These are phyloP conservation scores for Ascochyta koolunga DNA, from an alignment of 2,329 filamentous ascomycete genomes.

Conservation along the genomic window DNA sequence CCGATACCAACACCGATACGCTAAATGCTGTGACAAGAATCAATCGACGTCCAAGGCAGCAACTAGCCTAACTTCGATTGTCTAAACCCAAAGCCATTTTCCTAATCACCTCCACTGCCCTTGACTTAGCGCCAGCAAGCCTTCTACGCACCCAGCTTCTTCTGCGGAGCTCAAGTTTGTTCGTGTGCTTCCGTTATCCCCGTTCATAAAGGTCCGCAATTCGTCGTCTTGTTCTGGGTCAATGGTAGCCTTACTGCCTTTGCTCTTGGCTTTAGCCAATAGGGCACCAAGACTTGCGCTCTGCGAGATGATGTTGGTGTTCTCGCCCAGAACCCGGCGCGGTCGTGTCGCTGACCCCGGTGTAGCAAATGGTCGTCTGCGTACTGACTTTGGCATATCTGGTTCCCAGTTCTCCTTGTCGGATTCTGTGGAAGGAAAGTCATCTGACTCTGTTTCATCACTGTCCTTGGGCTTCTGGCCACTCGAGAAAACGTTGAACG, in stretches of 20 bases:
- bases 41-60: neutral
- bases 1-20: constrained; percentile 14
- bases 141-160: constrained; percentile 88
- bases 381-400: constrained; percentile 40
- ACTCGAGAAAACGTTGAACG: constrained; percentile 44
- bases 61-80: neutral
- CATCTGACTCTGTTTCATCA: constrained; percentile 50
- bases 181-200: constrained; percentile 64
- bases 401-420: constrained; percentile 93
- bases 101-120: constrained; percentile 73
- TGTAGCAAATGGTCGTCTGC: constrained; percentile 34
- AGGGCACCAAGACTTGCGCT: constrained; percentile 46
- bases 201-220: constrained; percentile 75
- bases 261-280: constrained; percentile 41
- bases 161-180: constrained; percentile 56
- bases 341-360: constrained; percentile 39
- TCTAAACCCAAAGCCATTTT: neutral
- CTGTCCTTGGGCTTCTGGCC: constrained; percentile 32
- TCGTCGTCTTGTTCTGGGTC: constrained; percentile 64
- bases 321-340: constrained; percentile 57
- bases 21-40: constrained; percentile 16
- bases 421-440: constrained; percentile 70
- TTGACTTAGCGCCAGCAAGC: constrained; percentile 85
- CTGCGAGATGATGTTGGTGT: constrained; percentile 49
- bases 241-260: constrained; percentile 36